Evolutionary conservation across 495 filamentous ascomycete genomes (phyloP).

Genomic region (Pyrenula massariospora): DNA sequence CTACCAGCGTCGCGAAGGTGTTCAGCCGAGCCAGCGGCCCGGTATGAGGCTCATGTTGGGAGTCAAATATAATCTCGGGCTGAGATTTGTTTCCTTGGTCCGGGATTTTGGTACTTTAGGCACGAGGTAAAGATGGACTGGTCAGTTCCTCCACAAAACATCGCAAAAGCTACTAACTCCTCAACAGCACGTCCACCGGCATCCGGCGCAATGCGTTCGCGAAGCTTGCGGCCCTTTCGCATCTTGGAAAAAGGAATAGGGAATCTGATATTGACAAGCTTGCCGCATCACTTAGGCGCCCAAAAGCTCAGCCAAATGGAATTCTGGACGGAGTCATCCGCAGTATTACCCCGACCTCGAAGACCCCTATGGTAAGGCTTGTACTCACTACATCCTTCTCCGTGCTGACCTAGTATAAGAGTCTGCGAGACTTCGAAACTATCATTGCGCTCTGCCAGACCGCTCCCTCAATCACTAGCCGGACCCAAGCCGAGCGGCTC

Average conservation of each 20-base stretch:
- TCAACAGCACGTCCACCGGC: conserved; percentile 4
- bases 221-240: conserved; percentile 56
- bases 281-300: conserved; percentile 37
- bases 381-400: not conserved
- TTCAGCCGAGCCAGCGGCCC: too few species aligned
- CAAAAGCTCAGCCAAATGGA: conserved; percentile 19
- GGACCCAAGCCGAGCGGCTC: conserved; percentile 62
- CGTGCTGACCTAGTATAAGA: too few species aligned
- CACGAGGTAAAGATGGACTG: not conserved
- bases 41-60: too few species aligned
- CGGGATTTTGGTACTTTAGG: too few species aligned
- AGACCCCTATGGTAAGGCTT: conserved; percentile 37
- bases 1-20: not conserved
- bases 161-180: not conserved
- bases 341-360: conserved; percentile 28
- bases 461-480: conserved; percentile 53
- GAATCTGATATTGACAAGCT: conserved; percentile 54
- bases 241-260: conserved; percentile 42
- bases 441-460: conserved; percentile 82
- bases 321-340: conserved; percentile 24
- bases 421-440: conserved; percentile 74
- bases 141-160: not conserved
- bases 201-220: conserved; percentile 55
- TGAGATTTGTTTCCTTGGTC: too few species aligned
- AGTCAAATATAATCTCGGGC: too few species aligned